Evolutionary conservation across 805 yeast genomes (phyloP).

Genomic region (Kregervanrija pseudodelftensis): DNA sequence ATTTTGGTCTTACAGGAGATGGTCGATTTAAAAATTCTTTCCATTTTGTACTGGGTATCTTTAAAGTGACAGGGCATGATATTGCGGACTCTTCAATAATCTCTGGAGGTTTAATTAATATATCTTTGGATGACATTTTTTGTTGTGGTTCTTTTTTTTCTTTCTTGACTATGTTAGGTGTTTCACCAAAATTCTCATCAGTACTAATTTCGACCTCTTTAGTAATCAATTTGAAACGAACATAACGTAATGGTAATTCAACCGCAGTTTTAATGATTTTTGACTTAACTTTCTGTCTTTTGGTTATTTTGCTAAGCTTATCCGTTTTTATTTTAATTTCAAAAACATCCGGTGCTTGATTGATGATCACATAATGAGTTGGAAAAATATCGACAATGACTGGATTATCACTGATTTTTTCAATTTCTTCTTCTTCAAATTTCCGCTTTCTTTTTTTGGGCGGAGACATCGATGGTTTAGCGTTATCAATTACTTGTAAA

Average conservation of each 20-base stretch:
- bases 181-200: slow-evolving; percentile 18
- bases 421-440: background rate
- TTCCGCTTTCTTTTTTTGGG: background rate
- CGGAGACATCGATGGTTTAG: too few relatives aligned
- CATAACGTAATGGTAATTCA: slow-evolving; percentile 28
- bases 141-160: background rate
- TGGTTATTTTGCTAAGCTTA: background rate
- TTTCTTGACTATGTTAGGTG: background rate
- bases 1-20: too few relatives aligned
- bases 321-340: slow-evolving; percentile 6
- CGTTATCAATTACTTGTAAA: too few relatives aligned
- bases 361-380: slow-evolving; percentile 1
- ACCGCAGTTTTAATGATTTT: slow-evolving; percentile 15
- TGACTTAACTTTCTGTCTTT: slow-evolving; percentile 12
- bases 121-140: too few relatives aligned
- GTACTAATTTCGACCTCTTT: slow-evolving; percentile 21
- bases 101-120: too few relatives aligned
- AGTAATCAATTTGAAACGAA: slow-evolving; percentile 23
- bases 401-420: background rate
- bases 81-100: too few relatives aligned
- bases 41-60: slow-evolving; percentile 3
- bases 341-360: slow-evolving; percentile 2
- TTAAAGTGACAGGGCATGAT: slow-evolving; percentile 1
- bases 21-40: background rate
- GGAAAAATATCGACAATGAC: background rate